These are phyloP conservation scores for Kodamaea laetipori DNA, from an alignment of 805 yeast genomes.

Conservation along the genomic window DNA sequence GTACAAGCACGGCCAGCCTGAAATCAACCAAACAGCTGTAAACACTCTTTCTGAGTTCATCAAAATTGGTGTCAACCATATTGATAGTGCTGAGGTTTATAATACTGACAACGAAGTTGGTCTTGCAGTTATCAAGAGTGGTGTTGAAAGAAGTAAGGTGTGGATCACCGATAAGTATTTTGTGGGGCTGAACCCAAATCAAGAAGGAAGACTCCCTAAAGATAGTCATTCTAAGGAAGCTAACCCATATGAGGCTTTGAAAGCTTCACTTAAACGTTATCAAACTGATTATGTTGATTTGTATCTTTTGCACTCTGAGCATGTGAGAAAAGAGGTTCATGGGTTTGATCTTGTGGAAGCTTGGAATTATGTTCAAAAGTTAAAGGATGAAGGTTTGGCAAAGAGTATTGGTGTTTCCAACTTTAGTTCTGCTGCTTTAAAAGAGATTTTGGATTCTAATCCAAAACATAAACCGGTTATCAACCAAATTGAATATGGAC, in stretches of 20 bases:
- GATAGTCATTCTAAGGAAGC: conserved; percentile 29
- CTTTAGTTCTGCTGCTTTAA: conserved; percentile 64
- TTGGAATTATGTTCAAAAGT: conserved; percentile 72
- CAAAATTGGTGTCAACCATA: conserved; percentile 54
- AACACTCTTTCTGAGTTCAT: conserved; percentile 50
- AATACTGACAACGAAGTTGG: conserved; percentile 60
- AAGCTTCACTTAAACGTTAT: conserved; percentile 36
- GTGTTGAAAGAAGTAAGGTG: conserved; percentile 43
- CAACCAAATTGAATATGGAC: conserved; percentile 88
- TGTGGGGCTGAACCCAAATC: conserved; percentile 21
- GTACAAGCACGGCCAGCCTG: conserved; percentile 32
- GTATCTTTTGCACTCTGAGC: conserved; percentile 53
- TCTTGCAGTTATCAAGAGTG: conserved; percentile 46
- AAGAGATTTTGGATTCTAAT: conserved; percentile 66
- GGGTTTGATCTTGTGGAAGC: conserved; percentile 47
- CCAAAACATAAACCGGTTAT: conserved; percentile 71
- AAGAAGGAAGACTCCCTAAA: neutral
- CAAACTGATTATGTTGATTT: conserved; percentile 52
- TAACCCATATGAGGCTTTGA: conserved; percentile 21
- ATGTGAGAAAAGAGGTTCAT: conserved; percentile 29
- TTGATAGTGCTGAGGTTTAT: conserved; percentile 70
- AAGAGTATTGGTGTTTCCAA: too few relatives aligned
- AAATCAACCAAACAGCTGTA: conserved; percentile 36
- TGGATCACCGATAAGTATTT: conserved; percentile 63
- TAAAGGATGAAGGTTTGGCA: conserved; percentile 42